Percentiles rank a stretch among this genome's conserved stretches.
These are phyloP conservation scores for Beauveria rudraprayagi DNA, from an alignment of 2,329 filamentous ascomycete genomes.

Conservation along the genomic window DNA sequence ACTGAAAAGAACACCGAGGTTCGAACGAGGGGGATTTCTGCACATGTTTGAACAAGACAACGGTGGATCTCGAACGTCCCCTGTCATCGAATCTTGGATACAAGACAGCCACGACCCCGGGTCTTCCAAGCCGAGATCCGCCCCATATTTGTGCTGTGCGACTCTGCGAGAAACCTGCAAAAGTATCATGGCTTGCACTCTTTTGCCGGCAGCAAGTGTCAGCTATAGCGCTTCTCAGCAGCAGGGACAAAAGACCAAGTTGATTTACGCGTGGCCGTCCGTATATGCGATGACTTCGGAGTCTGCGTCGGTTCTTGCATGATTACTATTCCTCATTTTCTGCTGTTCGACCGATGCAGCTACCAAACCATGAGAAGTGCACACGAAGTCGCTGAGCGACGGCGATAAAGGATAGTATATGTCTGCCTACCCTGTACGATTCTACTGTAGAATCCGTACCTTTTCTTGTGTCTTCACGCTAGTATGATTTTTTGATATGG, in stretches of 20 bases:
- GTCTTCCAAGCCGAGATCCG: background rate
- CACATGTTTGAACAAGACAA: background rate
- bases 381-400: background rate
- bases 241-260: background rate
- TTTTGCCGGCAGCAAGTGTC: background rate
- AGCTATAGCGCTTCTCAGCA: background rate
- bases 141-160: background rate
- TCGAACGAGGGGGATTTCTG: background rate
- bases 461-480: background rate
- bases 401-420: background rate
- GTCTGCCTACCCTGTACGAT: background rate
- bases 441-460: background rate
- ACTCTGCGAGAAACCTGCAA: no score
- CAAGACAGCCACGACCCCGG: background rate
- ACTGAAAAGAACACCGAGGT: slow-evolving; percentile 40
- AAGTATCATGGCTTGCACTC: no score
- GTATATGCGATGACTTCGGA: background rate
- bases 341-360: background rate
- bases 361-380: background rate
- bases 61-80: background rate
- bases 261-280: background rate
- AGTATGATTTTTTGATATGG: background rate
- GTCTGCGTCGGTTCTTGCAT: background rate
- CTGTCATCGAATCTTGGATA: slow-evolving; percentile 1
- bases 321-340: background rate